Evolutionary conservation across 2,329 filamentous ascomycete genomes (phyloP).

Genomic region (Ceratocystis colombiana): DNA sequence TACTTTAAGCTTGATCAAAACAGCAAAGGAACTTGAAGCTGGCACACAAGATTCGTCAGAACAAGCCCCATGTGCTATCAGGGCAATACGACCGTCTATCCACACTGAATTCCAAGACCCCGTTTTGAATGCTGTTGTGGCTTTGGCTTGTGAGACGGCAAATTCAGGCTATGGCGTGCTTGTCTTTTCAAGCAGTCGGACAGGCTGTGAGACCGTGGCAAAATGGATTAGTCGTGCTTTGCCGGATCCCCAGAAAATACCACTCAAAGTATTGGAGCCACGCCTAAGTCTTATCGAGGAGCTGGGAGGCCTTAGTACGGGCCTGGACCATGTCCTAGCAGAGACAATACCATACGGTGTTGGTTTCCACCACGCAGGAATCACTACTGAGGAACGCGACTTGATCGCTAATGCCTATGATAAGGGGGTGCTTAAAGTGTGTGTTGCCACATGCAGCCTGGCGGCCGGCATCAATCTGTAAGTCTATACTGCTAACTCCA

Average conservation of each 20-base stretch:
- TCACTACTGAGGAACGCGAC: constrained; percentile 67
- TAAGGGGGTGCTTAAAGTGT: constrained; percentile 54
- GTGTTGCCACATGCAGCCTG: constrained; percentile 67
- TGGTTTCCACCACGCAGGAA: constrained; percentile 64
- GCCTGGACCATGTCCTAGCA: constrained; percentile 54
- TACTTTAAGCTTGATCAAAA: constrained; percentile 48
- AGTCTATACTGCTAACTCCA: neutral
- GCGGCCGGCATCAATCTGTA: constrained; percentile 72
- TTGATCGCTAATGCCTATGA: constrained; percentile 63
- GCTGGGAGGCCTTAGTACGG: constrained; percentile 54
- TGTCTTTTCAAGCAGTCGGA: constrained; percentile 62
- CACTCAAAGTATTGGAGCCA: constrained; percentile 43
- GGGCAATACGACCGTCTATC: constrained; percentile 45
- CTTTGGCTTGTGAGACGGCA: constrained; percentile 59
- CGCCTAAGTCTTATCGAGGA: constrained; percentile 56
- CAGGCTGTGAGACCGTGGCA: constrained; percentile 58
- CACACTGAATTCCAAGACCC: constrained; percentile 55
- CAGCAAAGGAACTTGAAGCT: constrained; percentile 42
- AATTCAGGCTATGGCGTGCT: constrained; percentile 59
- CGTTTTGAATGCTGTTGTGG: constrained; percentile 59
- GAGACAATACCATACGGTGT: constrained; percentile 57
- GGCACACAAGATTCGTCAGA: constrained; percentile 30
- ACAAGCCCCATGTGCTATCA: constrained; percentile 32
- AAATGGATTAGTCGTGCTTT: constrained; percentile 56
- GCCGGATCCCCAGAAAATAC: constrained; percentile 41